These are phyloP conservation scores for Solanum pennellii DNA, from an alignment of 257 asterid species.

Conservation along the genomic window DNA sequence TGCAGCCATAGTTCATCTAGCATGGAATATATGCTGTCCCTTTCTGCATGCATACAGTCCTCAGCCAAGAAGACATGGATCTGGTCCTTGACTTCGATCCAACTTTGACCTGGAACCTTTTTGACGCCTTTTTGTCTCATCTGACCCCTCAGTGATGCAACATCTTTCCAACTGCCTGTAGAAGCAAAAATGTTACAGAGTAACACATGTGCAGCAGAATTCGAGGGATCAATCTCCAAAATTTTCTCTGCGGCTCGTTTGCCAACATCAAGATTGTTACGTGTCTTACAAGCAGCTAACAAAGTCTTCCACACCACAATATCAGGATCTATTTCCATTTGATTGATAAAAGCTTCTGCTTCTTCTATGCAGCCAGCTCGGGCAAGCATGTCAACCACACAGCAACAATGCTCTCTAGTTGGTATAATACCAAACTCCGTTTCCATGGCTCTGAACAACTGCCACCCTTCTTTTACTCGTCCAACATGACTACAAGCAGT, in stretches of 20 bases:
- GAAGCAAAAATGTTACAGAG: constrained; percentile 56
- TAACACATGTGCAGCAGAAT: constrained; percentile 50
- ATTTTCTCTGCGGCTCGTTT: constrained; percentile 49
- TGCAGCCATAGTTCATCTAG: constrained; percentile 51
- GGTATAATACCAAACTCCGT: constrained; percentile 39
- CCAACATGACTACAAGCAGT: constrained; percentile 82
- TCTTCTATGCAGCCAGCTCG: constrained; percentile 49
- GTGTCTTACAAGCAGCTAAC: constrained; percentile 47
- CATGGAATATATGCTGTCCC: constrained; percentile 25
- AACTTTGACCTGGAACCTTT: constrained; percentile 59
- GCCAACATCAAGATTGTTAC: constrained; percentile 44
- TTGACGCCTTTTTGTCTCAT: constrained; percentile 54
- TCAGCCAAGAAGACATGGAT: constrained; percentile 48
- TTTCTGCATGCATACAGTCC: constrained; percentile 49
- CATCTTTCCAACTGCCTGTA: constrained; percentile 51
- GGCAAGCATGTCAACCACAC: constrained; percentile 64
- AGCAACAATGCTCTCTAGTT: constrained; percentile 55
- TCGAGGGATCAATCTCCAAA: constrained; percentile 42
- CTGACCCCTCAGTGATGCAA: constrained; percentile 36
- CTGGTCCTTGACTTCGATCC: constrained; percentile 47
- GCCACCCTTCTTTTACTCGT: constrained; percentile 64
- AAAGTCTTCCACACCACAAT: constrained; percentile 60
- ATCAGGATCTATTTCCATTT: constrained; percentile 35
- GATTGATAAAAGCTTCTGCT: constrained; percentile 46
- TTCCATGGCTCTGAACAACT: constrained; percentile 43